Conservation (phyloP, 176 grass and related monocot genomes). For the Triticum turgidum region DNA sequence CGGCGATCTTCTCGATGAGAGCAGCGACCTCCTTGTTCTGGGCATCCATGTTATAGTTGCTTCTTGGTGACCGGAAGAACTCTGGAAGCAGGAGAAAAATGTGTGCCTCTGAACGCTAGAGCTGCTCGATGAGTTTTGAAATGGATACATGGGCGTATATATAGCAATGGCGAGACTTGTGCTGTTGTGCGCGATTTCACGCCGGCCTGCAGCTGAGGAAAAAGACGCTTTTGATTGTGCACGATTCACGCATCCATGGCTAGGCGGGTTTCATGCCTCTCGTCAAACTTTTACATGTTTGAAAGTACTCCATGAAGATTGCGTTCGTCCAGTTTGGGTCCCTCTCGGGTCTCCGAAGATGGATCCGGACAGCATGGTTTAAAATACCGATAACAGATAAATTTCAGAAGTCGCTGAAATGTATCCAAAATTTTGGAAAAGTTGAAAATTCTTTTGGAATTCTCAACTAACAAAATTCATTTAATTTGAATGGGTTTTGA, state of each 20-base stretch:
- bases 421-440: no score
- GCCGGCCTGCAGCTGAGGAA: background rate
- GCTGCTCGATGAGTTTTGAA: background rate
- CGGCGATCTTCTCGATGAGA: conserved; percentile 54
- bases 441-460: no score
- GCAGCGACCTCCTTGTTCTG: conserved; percentile 41
- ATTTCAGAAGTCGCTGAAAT: no score
- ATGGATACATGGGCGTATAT: background rate
- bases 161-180: no score
- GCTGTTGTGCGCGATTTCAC: background rate
- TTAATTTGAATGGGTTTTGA: no score
- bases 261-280: background rate
- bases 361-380: no score
- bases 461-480: no score
- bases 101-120: background rate
- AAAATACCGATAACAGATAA: no score
- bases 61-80: background rate
- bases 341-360: no score
- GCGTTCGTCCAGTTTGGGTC: no score
- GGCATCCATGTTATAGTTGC: conserved; percentile 26
- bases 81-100: background rate
- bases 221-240: background rate
- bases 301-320: no score
- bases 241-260: background rate
- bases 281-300: no score